Conservation (phyloP, 179 eudicot species). For the Silene coronaria region DNA sequence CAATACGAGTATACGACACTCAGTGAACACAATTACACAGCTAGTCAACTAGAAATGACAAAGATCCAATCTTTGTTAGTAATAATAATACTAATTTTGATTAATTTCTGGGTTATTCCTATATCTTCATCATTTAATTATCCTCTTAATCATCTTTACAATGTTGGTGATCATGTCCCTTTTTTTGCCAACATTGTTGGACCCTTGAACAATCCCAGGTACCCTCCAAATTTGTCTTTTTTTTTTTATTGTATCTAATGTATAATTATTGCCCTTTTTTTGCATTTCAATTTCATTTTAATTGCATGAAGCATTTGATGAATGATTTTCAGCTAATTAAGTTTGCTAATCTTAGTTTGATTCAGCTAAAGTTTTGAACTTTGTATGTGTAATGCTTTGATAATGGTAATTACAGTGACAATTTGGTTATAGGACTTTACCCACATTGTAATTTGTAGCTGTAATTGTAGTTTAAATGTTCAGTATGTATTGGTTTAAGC, state of each 20-base stretch:
- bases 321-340: not conserved
- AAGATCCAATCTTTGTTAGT: constrained; percentile 23
- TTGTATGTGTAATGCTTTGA: no score
- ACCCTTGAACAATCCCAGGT: constrained; percentile 84
- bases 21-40: no score
- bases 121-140: constrained; percentile 10
- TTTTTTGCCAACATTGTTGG: constrained; percentile 64
- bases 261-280: not conserved
- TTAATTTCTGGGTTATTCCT: constrained; percentile 21
- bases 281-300: not conserved
- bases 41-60: constrained; percentile 11
- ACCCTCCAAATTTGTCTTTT: not conserved
- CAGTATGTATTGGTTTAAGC: no score
- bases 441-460: not conserved
- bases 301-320: not conserved
- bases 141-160: constrained; percentile 39
- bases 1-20: no score
- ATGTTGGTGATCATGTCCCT: constrained; percentile 71
- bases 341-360: not conserved
- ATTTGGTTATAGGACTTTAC: not conserved
- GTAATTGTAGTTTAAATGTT: not conserved
- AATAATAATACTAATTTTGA: not conserved
- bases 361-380: not conserved
- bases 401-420: no score
- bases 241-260: not conserved